Conservation (phyloP, 495 filamentous ascomycete species). For the Neurospora sp. region DNA sequence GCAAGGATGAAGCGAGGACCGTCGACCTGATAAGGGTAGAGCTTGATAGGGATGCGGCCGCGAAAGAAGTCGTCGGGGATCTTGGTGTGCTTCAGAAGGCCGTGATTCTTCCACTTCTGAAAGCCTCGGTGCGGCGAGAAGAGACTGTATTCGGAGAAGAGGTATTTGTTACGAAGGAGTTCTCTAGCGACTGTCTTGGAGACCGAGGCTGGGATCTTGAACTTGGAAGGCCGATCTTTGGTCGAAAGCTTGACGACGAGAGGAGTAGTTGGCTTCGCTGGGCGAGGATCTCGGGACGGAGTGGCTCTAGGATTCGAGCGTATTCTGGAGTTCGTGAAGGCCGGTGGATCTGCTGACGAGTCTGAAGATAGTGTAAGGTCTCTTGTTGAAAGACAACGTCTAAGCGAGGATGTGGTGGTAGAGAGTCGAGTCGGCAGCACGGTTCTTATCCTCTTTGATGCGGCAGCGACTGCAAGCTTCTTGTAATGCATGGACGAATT, state of each 20-base stretch:
- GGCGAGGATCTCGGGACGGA: not conserved
- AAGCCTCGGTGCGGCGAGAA: not conserved
- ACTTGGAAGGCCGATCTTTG: not conserved
- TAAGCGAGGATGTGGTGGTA: not conserved
- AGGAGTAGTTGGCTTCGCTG: not conserved
- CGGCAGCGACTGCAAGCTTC: not conserved
- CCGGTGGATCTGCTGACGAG: not conserved
- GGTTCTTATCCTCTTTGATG: not conserved
- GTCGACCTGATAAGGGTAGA: not conserved
- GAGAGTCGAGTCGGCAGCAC: not conserved
- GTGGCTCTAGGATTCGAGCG: not conserved
- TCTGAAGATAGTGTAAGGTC: not conserved
- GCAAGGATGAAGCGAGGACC: not conserved
- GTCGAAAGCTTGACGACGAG: not conserved
- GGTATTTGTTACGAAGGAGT: not conserved
- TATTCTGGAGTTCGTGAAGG: not conserved
- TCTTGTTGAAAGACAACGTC: not conserved
- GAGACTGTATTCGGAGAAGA: not conserved
- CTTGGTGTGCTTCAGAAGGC: not conserved
- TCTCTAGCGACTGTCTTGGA: not conserved
- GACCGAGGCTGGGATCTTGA: not conserved
- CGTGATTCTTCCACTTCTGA: not conserved
- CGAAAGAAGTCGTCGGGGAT: conserved; percentile 1
- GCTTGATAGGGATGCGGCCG: not conserved
- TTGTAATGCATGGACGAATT: not conserved